Conservation (phyloP, 352 stramenopile species). For the Pythium dissimile region DNA sequence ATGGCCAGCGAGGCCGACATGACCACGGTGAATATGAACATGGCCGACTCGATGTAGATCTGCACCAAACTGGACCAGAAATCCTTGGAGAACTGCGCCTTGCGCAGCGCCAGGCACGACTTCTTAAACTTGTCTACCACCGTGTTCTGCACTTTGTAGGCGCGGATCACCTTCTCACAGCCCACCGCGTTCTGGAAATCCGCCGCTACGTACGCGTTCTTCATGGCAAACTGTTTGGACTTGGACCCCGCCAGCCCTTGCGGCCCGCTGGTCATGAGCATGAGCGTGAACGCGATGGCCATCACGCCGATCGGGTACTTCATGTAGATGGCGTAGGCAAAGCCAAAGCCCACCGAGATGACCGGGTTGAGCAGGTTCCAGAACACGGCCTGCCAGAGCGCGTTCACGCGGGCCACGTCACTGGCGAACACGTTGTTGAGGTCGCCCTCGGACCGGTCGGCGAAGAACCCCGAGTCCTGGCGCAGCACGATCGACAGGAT, state of each 20-base stretch:
- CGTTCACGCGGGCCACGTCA: slow-evolving; percentile 82
- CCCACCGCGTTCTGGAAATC: slow-evolving; percentile 86
- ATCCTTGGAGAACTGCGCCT: slow-evolving; percentile 87
- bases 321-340: slow-evolving; percentile 82
- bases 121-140: slow-evolving; percentile 73
- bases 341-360: slow-evolving; percentile 75
- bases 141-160: slow-evolving; percentile 81
- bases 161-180: slow-evolving; percentile 86
- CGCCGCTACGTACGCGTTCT: slow-evolving; percentile 84
- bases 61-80: slow-evolving; percentile 89
- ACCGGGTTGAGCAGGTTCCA: slow-evolving; percentile 86
- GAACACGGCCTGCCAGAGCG: slow-evolving; percentile 85
- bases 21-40: slow-evolving; percentile 89
- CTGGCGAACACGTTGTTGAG: slow-evolving; percentile 88
- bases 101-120: slow-evolving; percentile 58
- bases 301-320: slow-evolving; percentile 80
- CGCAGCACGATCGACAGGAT: slow-evolving; percentile 78
- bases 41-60: slow-evolving; percentile 88
- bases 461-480: slow-evolving; percentile 80
- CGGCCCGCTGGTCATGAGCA: slow-evolving; percentile 76
- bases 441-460: slow-evolving; percentile 80
- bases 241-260: slow-evolving; percentile 78
- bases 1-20: slow-evolving; percentile 82
- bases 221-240: slow-evolving; percentile 83
- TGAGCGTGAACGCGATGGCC: slow-evolving; percentile 76